Evolutionary conservation across 2,329 filamentous ascomycete species (phyloP).

Genomic region (Colletotrichum sp.): DNA sequence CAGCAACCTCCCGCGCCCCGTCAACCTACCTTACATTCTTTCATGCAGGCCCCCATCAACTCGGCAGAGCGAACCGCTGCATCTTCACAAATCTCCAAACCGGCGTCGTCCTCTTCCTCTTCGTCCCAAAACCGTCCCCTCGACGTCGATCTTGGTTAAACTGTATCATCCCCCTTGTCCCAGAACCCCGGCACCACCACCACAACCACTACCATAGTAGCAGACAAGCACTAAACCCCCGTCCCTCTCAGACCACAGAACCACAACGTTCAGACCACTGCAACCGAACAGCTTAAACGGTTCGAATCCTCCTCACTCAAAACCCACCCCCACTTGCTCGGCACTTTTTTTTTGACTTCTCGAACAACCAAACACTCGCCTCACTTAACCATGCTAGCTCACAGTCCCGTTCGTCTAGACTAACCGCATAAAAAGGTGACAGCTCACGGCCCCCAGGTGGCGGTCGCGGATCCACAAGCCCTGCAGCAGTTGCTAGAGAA

Average conservation of each 20-base stretch:
- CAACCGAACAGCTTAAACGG: neutral
- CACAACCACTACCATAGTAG: neutral
- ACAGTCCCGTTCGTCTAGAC: neutral
- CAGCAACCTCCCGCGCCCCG: neutral
- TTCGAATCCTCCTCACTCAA: neutral
- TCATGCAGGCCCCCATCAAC: neutral
- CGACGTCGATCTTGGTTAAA: constrained; percentile 12
- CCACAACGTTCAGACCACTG: neutral
- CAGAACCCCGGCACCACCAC: neutral
- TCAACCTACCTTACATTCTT: neutral
- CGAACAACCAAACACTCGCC: neutral
- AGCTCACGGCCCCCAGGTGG: neutral
- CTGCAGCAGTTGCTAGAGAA: too few relatives aligned
- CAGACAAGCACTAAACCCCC: neutral
- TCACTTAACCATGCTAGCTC: neutral
- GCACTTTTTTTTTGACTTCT: neutral
- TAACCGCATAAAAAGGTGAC: neutral
- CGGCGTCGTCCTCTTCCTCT: neutral
- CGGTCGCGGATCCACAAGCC: too few relatives aligned
- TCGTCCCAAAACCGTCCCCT: constrained; percentile 11
- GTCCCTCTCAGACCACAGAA: neutral
- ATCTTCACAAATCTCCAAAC: neutral
- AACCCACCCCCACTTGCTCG: neutral
- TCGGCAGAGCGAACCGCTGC: neutral
- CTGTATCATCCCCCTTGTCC: neutral